A percentile compares a stretch with the other conserved stretches of the same genome.
Evolutionary conservation across 306 rosid species (phyloP).

Genomic region (Casuarina equisetifolia): DNA sequence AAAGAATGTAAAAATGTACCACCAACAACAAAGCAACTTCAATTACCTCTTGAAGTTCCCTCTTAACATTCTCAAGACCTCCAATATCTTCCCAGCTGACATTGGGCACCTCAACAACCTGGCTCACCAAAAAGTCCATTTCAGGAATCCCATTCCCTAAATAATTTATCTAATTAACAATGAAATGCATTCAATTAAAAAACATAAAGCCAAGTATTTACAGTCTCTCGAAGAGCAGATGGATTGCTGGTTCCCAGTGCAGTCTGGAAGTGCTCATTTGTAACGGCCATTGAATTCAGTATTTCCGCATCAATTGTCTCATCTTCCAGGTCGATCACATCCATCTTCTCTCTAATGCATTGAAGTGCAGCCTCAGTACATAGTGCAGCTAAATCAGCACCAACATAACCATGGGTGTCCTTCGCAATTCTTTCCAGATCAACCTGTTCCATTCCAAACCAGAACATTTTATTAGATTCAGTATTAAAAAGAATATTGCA

Average conservation of each 20-base stretch:
- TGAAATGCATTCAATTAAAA: background rate
- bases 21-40: slow-evolving; percentile 15
- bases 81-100: slow-evolving; percentile 94
- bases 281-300: slow-evolving; percentile 95
- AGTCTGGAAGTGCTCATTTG: slow-evolving; percentile 89
- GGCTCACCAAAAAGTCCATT: slow-evolving; percentile 23
- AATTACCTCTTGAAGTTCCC: slow-evolving; percentile 95
- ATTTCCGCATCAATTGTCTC: slow-evolving; percentile 95
- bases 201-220: slow-evolving; percentile 37
- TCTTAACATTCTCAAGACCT: slow-evolving; percentile 97
- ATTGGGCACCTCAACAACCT: slow-evolving; percentile 99
- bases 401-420: slow-evolving; percentile 95
- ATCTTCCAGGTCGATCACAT: slow-evolving; percentile 92
- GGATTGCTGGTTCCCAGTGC: slow-evolving; percentile 99
- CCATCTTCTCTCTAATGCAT: slow-evolving; percentile 97
- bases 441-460: slow-evolving; percentile 47
- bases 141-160: slow-evolving; percentile 20
- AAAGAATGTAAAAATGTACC: background rate
- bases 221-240: slow-evolving; percentile 95
- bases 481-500: background rate
- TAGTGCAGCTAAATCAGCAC: slow-evolving; percentile 93
- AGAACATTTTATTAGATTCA: slow-evolving; percentile 1
- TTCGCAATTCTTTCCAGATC: slow-evolving; percentile 86
- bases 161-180: background rate
- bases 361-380: slow-evolving; percentile 99